Base-by-base conservation (phyloP, 305 asterid species). In the Coffea humblotiana region DNA sequence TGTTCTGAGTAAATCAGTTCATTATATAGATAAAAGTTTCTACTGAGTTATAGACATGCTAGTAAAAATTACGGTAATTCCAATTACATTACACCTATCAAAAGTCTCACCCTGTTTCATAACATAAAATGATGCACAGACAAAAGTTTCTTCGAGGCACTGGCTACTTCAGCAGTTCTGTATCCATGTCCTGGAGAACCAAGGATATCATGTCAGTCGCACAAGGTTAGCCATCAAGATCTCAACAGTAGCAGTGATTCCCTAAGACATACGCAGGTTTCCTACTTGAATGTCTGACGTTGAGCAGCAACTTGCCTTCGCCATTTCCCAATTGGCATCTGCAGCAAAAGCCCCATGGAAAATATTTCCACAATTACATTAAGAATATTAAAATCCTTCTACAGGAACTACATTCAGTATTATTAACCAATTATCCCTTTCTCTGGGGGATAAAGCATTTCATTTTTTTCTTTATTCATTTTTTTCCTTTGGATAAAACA, bases 301-400 rank as follows among this genome's bases (percentile, higher is more conserved):
- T 82, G 77, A n/a, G 77, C 70, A 67, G 84, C 94, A 51, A 95
- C 86, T 86, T 90, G 92, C 86, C 90, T 91, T 79, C 97, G 88
- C 99, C 98, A 95, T 79, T 93, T 92, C 63, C 78, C 91, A 75
- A 93, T 85, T 19, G 93, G 97, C 76, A 93, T 72, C 99, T 95
- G 87, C 80, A 85, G 54, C 72, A 72, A 71, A 67, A 82, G 76
- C 23, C 58, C 58, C 48, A 19, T 25, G 60, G 5, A 67, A 48
- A 64, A 47, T 16, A n/a, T 72, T 74, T 73, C 37, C 76, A 60
- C 63, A 69, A 52, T 49, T 54, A 67, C 48, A 65, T n/a, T 14
- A 71, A 43, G 65, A 60, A 68, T 69, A 54, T 29, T 56, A 27
- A 35, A 37, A 77, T n/a, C 29, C 27, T 75, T 47, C 58, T 49